Base-by-base conservation (phyloP, 345 rosid species). In the Trapa bicornis region DNA sequence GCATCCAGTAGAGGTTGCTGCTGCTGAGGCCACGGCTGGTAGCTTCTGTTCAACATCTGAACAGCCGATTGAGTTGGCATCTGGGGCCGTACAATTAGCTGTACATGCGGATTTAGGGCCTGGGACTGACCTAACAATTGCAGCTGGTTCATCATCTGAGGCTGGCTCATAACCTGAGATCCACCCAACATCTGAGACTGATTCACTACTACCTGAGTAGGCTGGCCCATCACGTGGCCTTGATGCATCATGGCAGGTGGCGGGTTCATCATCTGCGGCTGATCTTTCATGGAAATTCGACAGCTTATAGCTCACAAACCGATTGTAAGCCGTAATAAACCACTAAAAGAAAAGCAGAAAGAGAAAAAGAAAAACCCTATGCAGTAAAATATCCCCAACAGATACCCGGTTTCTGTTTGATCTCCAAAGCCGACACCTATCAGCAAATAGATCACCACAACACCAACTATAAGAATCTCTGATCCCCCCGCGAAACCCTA, bases 271-370 rank as follows among this genome's bases (percentile, higher is more conserved):
- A 45, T 45, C 48, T 45, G 48, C 48, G 79, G 64, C 66, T 78
- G 83, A 75, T 81, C 92, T 80, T 89, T 85, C 96, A 83, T 86
- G 52, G 50, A 52, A 48, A 37, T 38, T 39, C 39, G 37, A 22
- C 43, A 35, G 48, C 39, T 17, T 2, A 45, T 45, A 2, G 33
- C 53, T 4, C 33, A 17, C 66, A 1, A 45, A 45, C 13, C 48
- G 48, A 45, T 45, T 41, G 41, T 5, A 33, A 64, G 32, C 66
- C 32, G 48, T 45, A 41, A 64, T 43, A 9, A 38, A 45, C 37
- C 60, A 39, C 52, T 48, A 67, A 48, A 50, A 50, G 3, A 13
- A 2, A 17, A 54, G 32, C 60, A 54, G 60, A 16, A 3, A 17
- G 35, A 17, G 2, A 1, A 7, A 2, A 45, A 2, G 11, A 22